Percentiles rank a stretch among this genome's conserved stretches.
Evolutionary conservation across 2,329 filamentous ascomycete species (phyloP).

Genomic region (Fusarium redolens): DNA sequence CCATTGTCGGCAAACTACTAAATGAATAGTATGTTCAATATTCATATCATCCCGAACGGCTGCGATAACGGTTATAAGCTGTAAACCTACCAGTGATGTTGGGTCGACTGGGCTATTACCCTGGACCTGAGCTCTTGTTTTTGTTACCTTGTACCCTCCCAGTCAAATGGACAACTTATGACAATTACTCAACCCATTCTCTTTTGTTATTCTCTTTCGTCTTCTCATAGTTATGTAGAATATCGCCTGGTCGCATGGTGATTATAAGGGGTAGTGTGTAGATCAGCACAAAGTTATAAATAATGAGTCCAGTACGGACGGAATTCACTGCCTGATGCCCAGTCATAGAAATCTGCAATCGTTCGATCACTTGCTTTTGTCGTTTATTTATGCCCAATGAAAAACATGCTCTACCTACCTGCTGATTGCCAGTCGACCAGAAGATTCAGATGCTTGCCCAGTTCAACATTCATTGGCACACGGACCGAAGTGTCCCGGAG

Average conservation of each 20-base stretch:
- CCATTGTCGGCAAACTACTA: not conserved
- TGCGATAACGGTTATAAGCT: not conserved
- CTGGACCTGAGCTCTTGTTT: not conserved
- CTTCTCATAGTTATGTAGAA: not conserved
- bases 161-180: not conserved
- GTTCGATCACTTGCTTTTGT: not conserved
- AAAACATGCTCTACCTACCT: not conserved
- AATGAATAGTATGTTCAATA: no score
- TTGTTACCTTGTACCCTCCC: not conserved
- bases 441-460: not conserved
- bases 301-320: not conserved
- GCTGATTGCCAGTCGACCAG: not conserved
- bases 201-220: not conserved
- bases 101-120: not conserved
- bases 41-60: not conserved
- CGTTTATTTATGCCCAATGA: not conserved
- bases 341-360: not conserved
- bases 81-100: not conserved
- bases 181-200: no score
- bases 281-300: not conserved
- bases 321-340: not conserved
- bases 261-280: not conserved
- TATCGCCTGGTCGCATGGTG: not conserved
- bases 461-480: not conserved
- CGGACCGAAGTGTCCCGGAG: constrained; percentile 23